Evolutionary conservation across 2,329 filamentous ascomycete species (phyloP).

Genomic region (Diaporthe sp.): DNA sequence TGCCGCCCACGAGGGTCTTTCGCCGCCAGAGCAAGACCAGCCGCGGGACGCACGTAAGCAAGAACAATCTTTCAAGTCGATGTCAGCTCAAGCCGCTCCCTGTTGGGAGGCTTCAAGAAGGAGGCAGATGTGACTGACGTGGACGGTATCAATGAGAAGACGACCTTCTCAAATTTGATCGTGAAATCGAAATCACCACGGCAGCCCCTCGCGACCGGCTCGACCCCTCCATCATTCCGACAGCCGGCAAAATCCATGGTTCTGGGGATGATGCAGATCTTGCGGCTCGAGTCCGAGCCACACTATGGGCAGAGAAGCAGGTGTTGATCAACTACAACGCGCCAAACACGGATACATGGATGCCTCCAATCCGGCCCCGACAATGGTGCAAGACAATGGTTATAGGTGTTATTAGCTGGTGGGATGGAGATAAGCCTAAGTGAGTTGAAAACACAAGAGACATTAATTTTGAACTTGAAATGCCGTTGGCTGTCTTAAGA

Average conservation of each 20-base stretch:
- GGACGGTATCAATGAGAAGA: slow-evolving; percentile 59
- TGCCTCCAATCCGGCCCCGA: background rate
- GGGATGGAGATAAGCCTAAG: background rate
- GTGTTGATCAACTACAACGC: background rate
- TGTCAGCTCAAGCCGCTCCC: slow-evolving; percentile 49
- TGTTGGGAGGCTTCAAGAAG: slow-evolving; percentile 42
- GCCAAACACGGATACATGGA: background rate
- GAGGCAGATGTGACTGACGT: slow-evolving; percentile 47
- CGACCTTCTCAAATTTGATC: slow-evolving; percentile 60
- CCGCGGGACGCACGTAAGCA: background rate
- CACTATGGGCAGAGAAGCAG: background rate
- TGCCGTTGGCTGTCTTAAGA: too few species aligned
- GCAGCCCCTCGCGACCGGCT: slow-evolving; percentile 6
- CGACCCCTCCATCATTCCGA: background rate
- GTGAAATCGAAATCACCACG: slow-evolving; percentile 65
- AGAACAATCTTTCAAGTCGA: slow-evolving; percentile 33
- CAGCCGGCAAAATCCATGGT: background rate
- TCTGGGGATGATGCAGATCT: too few species aligned
- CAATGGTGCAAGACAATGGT: background rate
- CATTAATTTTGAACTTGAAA: too few species aligned
- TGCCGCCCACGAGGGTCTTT: background rate
- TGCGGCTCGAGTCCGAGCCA: too few species aligned
- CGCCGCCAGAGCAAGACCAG: background rate
- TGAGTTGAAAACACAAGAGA: background rate
- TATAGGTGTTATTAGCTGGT: too few species aligned